Evolutionary conservation across 176 grass and related monocot genomes (phyloP), one percentile per base, ranked within the genome.

Genomic region (Hordeum marinum): DNA sequence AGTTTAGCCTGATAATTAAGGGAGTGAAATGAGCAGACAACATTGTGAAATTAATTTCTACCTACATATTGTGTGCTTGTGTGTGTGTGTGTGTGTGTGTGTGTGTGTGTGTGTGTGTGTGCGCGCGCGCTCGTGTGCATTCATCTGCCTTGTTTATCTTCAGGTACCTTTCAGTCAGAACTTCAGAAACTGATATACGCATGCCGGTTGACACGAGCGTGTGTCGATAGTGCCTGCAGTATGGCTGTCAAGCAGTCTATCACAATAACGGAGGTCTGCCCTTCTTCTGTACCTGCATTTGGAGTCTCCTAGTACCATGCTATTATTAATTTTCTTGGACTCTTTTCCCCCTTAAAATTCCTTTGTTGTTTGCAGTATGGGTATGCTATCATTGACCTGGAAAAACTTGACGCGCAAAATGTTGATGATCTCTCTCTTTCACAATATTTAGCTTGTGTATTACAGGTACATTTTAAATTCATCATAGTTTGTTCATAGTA

Each of bases 301-400:
- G 52, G 24, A 63, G 52, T 92, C 12, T 66, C 39, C 24, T 80
- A 83, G 31, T 76, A 24, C 63, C 79, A 36, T 72, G 60, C 69
- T 68, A 70, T 83, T 77, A 50, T 68, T 54, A 4, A 42, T 15
- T 29, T 83, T 58, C 29, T 25, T 82, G 72, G 41, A 34, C 20
- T 57, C 4, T 6, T 45, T 55, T 11, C 0, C 4, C 34, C 60
- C 23, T 18, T 41, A 54, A 77, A 34, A 32, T 55, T 64, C 46
- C 14, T 86, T 80, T 87, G 29, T 35, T 68, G 76, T 63, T 85
- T 93, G 62, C 74, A 98, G 95, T 80, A 86, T 81, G 95, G 95
- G n/a, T 98, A 90, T 81, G 93, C 83, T 85, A 57, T 88, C 64
- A 89, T 98, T 87, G 93, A 98, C 76, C 85, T 98, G 18, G 93